Evolutionary conservation across 768 basidiomycete genomes (phyloP).

Genomic region (Dentipellis fragilis): DNA sequence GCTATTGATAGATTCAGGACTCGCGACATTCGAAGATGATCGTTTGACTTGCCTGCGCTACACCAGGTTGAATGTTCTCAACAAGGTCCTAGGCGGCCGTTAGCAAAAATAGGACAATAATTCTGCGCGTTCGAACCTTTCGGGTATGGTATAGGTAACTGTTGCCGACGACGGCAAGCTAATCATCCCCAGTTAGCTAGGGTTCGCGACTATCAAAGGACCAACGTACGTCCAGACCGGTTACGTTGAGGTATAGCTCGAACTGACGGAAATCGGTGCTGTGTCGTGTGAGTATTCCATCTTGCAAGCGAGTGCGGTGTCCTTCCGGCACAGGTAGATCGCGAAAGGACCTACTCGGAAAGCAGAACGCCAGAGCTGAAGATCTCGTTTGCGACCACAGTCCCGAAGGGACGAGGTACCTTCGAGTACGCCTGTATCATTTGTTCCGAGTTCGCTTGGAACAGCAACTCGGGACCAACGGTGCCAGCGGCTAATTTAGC

Average conservation of each 20-base stretch:
- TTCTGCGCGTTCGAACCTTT: slow-evolving; percentile 39
- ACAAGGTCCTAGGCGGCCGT: not conserved
- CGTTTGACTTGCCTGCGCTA: slow-evolving; percentile 36
- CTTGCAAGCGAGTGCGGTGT: not conserved
- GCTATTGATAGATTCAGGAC: slow-evolving; percentile 28
- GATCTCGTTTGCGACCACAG: slow-evolving; percentile 83
- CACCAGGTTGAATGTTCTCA: slow-evolving; percentile 44
- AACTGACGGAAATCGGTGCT: slow-evolving; percentile 97
- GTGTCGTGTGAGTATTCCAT: slow-evolving; percentile 1
- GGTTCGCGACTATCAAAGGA: not conserved
- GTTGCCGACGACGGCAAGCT: slow-evolving; percentile 90
- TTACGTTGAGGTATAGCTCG: slow-evolving; percentile 79
- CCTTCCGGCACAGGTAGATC: not conserved
- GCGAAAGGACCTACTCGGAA: slow-evolving; percentile 57
- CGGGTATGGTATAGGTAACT: slow-evolving; percentile 93
- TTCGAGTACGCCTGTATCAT: slow-evolving; percentile 89
- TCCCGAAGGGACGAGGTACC: slow-evolving; percentile 84
- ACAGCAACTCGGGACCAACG: slow-evolving; percentile 79
- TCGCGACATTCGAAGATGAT: not conserved
- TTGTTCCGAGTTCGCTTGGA: slow-evolving; percentile 91
- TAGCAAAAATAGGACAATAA: not conserved
- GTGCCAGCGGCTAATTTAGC: slow-evolving; percentile 65
- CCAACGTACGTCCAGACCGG: slow-evolving; percentile 73
- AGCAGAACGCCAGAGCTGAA: slow-evolving; percentile 87
- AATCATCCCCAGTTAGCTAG: not conserved